phyloP scores from a whole-genome alignment of 139 green algal genomes.

The Ulvella scutata region DNA sequence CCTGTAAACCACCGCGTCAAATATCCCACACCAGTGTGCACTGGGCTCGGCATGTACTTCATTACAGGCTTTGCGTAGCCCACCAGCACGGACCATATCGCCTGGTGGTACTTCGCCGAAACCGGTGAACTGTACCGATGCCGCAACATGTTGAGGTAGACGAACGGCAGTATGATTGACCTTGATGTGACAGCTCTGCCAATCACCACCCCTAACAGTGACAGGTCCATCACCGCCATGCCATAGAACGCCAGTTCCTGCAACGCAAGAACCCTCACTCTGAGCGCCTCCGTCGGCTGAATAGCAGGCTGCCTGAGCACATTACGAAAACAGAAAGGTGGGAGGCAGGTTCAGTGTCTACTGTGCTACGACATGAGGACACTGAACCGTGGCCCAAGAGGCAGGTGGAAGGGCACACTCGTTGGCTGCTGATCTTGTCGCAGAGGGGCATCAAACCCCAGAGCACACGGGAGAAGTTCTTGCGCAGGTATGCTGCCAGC shows the following conservation, averaged over 20 bases:
- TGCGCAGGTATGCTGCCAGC: not conserved
- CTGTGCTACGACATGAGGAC: too few relatives aligned
- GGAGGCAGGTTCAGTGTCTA: too few relatives aligned
- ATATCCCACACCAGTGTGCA: too few relatives aligned
- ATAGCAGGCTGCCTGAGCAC: too few relatives aligned
- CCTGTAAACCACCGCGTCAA: too few relatives aligned
- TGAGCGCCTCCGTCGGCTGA: too few relatives aligned
- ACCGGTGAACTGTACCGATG: not conserved
- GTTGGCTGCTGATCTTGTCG: too few relatives aligned
- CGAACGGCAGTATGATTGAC: not conserved
- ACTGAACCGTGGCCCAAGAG: too few relatives aligned
- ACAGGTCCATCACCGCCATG: not conserved
- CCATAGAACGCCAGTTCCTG: not conserved
- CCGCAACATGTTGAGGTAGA: not conserved
- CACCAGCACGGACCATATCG: not conserved
- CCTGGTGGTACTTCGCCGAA: not conserved
- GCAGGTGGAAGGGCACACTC: too few relatives aligned
- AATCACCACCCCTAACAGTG: not conserved
- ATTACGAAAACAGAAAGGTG: too few relatives aligned
- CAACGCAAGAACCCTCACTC: too few relatives aligned
- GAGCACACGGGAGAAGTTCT: not conserved
- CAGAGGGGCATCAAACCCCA: not conserved
- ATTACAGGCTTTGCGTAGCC: not conserved
- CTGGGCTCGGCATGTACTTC: not conserved
- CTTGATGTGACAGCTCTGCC: not conserved